Base-by-base conservation (phyloP, 2,329 filamentous ascomycete species). In the Pseudogymnoascus sp. region DNA sequence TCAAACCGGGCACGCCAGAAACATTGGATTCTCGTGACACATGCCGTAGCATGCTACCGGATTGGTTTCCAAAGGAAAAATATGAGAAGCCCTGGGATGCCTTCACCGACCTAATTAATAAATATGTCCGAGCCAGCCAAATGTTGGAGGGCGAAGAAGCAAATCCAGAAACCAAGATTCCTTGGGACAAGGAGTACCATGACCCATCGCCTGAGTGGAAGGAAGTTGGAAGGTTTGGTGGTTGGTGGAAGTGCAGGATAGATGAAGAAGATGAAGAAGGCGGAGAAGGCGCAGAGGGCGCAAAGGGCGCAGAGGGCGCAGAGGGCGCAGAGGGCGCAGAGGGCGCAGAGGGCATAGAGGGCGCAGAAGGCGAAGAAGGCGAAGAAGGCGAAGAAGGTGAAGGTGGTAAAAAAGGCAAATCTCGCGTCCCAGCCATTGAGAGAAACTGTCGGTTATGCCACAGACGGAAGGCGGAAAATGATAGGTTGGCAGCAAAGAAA, bases 221-320 rank as follows among this genome's bases (percentile, higher is more conserved):
- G 59, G 59, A 62, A 4, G 25, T 65, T 9, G 67, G 69, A 21
- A 63, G 66, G 6, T 46, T 61, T 21, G 53, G 34, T 5, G 67
- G 66, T 3, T 73, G 69, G 69, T 71, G 70, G 70, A 70, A 66
- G 40, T 73, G 71, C 31, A 60, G 69, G 31, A 63, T 6, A 11
- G 67, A 63, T n/a, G 62, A 65, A 23, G 11, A 28, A 64, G n/a
- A 68, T 66, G 5, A 64, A 65, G 8, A 36, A 36, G 3, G 66
- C 62, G 3, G 21, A 23, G 21, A 23, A 23, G 21, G 3, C 21
- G 21, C 21, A 23, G 21, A 21, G 21, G 21, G 21, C 21, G 21
- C 21, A 21, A 3, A 21, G 21, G 21, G 21, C 21, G 21, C 21
- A 21, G 21, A 21, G 21, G 21, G 21, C 21, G 21, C 21, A 21